Evolutionary conservation across 345 rosid genomes (phyloP).

Genomic region (Pistacia atlantica): DNA sequence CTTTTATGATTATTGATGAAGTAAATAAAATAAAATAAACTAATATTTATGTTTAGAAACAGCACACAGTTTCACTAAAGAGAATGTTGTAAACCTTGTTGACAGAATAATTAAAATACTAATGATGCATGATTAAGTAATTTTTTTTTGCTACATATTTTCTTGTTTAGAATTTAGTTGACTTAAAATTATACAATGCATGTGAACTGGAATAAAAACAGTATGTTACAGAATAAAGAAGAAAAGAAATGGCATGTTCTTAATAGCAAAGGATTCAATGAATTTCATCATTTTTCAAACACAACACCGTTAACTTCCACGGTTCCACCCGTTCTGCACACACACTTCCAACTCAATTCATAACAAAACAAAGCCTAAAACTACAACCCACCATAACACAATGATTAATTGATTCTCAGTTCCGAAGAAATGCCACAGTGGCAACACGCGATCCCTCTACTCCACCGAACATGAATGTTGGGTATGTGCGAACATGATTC

Average conservation of each 20-base stretch:
- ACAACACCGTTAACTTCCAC: not conserved
- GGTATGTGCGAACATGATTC: constrained; percentile 81
- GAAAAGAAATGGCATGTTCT: not conserved
- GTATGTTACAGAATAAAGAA: not conserved
- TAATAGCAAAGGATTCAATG: not conserved
- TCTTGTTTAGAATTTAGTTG: not conserved
- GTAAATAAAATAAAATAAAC: too few species aligned
- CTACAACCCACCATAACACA: not conserved
- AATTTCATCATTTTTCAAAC: not conserved
- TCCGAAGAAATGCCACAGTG: constrained; percentile 82
- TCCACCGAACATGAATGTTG: constrained; percentile 90
- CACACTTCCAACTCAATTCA: not conserved
- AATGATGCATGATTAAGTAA: not conserved
- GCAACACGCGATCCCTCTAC: constrained; percentile 88
- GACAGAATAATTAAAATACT: not conserved
- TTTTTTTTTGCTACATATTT: too few species aligned
- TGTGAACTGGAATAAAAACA: not conserved
- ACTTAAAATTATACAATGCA: not conserved
- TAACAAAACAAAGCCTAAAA: constrained; percentile 9
- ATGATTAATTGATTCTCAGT: constrained; percentile 30
- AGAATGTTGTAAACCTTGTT: not conserved
- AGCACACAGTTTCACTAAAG: too few species aligned
- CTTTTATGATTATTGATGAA: too few species aligned
- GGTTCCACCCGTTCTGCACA: not conserved
- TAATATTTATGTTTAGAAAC: too few species aligned